phyloP scores from a whole-genome alignment of 306 rosid genomes.

The Rosa chinensis region DNA sequence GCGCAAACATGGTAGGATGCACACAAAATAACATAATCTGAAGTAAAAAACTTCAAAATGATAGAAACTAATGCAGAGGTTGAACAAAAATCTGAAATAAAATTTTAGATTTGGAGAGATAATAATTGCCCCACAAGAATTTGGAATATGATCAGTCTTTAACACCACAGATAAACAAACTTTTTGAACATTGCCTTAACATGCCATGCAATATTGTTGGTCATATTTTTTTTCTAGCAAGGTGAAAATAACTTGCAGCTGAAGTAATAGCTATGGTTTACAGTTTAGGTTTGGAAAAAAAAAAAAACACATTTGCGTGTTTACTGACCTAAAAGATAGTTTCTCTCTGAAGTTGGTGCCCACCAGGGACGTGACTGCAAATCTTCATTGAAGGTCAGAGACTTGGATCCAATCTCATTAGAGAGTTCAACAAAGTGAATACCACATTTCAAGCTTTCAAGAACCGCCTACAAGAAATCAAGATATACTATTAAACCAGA shows the following conservation, averaged over 20 bases:
- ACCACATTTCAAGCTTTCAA: slow-evolving; percentile 76
- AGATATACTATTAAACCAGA: neutral
- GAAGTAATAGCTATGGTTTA: neutral
- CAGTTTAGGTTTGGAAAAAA: neutral
- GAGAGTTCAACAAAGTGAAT: slow-evolving; percentile 76
- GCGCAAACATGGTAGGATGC: neutral
- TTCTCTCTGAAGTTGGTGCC: slow-evolving; percentile 85
- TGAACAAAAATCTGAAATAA: neutral
- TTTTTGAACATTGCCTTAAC: neutral
- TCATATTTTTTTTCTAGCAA: neutral
- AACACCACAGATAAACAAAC: neutral
- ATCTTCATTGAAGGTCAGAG: slow-evolving; percentile 90
- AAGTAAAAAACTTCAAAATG: too few relatives aligned
- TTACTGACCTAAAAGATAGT: slow-evolving; percentile 81
- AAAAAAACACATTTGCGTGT: neutral
- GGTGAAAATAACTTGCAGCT: neutral
- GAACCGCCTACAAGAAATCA: slow-evolving; percentile 49
- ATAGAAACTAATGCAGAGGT: neutral
- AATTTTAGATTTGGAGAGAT: neutral
- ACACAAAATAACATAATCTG: neutral
- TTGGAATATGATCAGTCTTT: neutral
- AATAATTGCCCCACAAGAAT: neutral
- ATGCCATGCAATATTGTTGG: neutral
- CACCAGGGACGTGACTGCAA: slow-evolving; percentile 92
- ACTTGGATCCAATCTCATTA: slow-evolving; percentile 75